Conservation (phyloP, 371 early-diverging fungal genomes). For the Catenaria anguillulae region DNA sequence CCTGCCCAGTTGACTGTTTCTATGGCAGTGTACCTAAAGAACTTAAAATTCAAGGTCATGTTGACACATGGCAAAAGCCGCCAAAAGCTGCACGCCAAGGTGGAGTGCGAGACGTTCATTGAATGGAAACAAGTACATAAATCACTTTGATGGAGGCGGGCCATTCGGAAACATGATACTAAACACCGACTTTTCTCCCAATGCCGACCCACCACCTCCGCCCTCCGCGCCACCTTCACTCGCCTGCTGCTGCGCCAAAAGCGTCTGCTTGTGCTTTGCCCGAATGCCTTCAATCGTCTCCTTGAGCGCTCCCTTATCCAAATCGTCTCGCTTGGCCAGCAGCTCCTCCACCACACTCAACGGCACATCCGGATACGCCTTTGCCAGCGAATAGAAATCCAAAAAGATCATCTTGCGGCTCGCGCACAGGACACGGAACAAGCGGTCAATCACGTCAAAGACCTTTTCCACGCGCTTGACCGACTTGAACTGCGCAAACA, state of each 20-base stretch:
- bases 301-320: slow-evolving; percentile 50
- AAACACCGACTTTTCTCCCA: background rate
- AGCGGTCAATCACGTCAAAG: slow-evolving; percentile 60
- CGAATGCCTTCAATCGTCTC: slow-evolving; percentile 63
- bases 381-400: slow-evolving; percentile 57
- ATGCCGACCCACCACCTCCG: no score
- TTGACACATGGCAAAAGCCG: no score
- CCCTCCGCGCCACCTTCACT: background rate
- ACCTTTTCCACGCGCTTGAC: slow-evolving; percentile 13
- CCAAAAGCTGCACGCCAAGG: no score
- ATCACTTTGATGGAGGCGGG: background rate
- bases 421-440: slow-evolving; percentile 48
- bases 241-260: slow-evolving; percentile 3
- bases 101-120: no score
- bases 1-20: no score
- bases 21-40: no score
- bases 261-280: slow-evolving; percentile 49
- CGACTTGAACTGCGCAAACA: slow-evolving; percentile 47
- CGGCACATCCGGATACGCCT: slow-evolving; percentile 68
- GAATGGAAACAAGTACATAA: no score
- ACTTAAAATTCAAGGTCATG: no score
- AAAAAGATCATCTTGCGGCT: slow-evolving; percentile 50
- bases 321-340: slow-evolving; percentile 55
- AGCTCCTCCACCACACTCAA: slow-evolving; percentile 60
- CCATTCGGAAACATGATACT: background rate